phyloP scores from a whole-genome alignment of 345 rosid genomes.

The Aquilaria sinensis region DNA sequence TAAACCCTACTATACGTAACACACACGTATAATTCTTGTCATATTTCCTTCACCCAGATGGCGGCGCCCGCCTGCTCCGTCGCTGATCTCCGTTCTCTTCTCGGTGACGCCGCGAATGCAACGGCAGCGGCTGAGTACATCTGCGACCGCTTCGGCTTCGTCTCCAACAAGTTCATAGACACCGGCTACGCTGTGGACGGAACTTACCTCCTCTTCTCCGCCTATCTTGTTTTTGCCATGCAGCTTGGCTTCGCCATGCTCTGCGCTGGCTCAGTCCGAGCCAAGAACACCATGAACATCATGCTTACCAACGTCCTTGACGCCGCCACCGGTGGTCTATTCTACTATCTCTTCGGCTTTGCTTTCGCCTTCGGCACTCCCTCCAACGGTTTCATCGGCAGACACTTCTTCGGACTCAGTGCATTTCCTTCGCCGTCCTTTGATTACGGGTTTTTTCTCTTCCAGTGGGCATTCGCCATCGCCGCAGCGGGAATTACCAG shows the following conservation, averaged over 20 bases:
- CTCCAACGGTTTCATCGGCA: constrained; percentile 46
- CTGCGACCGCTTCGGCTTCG: constrained; percentile 32
- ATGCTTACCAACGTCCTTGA: constrained; percentile 63
- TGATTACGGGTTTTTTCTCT: constrained; percentile 39
- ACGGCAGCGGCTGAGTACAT: constrained; percentile 39
- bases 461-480: constrained; percentile 54
- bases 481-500: constrained; percentile 61
- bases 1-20: neutral
- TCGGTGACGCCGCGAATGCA: constrained; percentile 29
- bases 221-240: constrained; percentile 55
- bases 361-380: constrained; percentile 50
- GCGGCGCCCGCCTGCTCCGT: constrained; percentile 32
- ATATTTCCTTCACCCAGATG: neutral
- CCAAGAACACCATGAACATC: constrained; percentile 57
- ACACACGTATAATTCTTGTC: neutral
- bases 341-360: constrained; percentile 50
- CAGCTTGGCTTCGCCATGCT: constrained; percentile 57
- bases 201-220: constrained; percentile 58
- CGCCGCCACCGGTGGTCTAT: constrained; percentile 50
- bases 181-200: constrained; percentile 40
- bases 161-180: constrained; percentile 29
- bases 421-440: constrained; percentile 20
- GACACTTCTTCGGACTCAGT: constrained; percentile 41
- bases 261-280: constrained; percentile 51
- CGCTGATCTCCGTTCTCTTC: constrained; percentile 22